These are phyloP conservation scores for Gamarada debralockiae DNA, from an alignment of 495 filamentous ascomycete species.

Conservation along the genomic window DNA sequence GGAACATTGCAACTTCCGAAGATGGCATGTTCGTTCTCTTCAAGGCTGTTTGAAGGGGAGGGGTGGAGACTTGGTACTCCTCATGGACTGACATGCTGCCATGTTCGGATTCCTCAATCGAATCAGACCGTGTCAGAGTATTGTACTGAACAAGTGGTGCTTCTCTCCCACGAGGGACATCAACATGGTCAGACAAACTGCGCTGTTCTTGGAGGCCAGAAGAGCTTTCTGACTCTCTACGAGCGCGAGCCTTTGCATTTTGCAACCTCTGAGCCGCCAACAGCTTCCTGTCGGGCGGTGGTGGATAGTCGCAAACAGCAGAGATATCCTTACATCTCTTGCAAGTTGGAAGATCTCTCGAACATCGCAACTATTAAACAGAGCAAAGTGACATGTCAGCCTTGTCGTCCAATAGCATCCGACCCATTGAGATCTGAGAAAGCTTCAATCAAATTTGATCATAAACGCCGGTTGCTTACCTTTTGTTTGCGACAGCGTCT, in stretches of 20 bases:
- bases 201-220: background rate
- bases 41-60: background rate
- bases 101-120: background rate
- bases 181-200: background rate
- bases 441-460: background rate
- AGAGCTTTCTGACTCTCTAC: background rate
- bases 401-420: background rate
- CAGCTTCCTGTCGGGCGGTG: conserved; percentile 15
- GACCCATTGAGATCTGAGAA: background rate
- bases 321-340: conserved; percentile 14
- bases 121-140: background rate
- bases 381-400: background rate
- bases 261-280: conserved; percentile 8
- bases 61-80: background rate
- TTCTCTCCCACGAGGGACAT: background rate
- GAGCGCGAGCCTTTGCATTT: conserved; percentile 13
- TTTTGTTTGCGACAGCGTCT: background rate
- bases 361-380: conserved; percentile 12
- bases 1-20: conserved; percentile 6
- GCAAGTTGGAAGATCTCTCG: conserved; percentile 13
- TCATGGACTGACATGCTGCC: background rate
- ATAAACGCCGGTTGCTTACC: background rate
- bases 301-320: conserved; percentile 14
- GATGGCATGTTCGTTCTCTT: conserved; percentile 1
- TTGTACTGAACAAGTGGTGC: no score